These are phyloP conservation scores for Stephanodiscus minutulus DNA, from an alignment of 108 stramenopile species.

Conservation along the genomic window DNA sequence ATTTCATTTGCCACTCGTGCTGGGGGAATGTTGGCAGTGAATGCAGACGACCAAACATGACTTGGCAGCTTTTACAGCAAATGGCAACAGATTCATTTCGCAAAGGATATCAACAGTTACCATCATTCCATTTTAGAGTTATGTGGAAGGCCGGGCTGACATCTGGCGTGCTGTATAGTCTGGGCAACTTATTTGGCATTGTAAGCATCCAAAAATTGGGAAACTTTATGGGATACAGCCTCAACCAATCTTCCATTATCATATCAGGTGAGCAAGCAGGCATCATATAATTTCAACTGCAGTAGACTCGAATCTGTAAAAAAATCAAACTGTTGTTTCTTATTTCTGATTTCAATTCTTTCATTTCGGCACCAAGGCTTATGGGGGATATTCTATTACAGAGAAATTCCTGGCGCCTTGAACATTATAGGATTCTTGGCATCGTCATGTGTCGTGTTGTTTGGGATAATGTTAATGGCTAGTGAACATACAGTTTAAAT, in stretches of 20 bases:
- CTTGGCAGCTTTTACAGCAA: slow-evolving; percentile 6
- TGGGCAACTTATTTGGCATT: slow-evolving; percentile 78
- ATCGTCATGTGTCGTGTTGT: slow-evolving; percentile 17
- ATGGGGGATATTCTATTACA: slow-evolving; percentile 35
- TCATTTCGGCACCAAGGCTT: too few relatives aligned
- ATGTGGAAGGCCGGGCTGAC: slow-evolving; percentile 62
- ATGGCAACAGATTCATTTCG: slow-evolving; percentile 28
- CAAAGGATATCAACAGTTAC: slow-evolving; percentile 52
- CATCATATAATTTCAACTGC: neutral
- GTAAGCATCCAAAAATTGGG: slow-evolving; percentile 71
- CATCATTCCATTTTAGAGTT: slow-evolving; percentile 62
- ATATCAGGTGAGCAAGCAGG: slow-evolving; percentile 33
- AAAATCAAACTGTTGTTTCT: too few relatives aligned
- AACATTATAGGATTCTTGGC: slow-evolving; percentile 33
- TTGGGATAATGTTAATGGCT: slow-evolving; percentile 31
- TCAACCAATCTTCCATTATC: slow-evolving; percentile 58
- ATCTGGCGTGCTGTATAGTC: slow-evolving; percentile 57
- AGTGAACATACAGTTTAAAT: slow-evolving; percentile 11
- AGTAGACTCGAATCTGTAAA: neutral
- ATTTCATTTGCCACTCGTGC: slow-evolving; percentile 6
- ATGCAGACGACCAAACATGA: neutral
- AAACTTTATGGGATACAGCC: slow-evolving; percentile 76
- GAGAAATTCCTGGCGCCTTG: slow-evolving; percentile 23
- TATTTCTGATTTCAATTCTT: slow-evolving; percentile 1
- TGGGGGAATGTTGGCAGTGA: neutral